These are phyloP conservation scores for Saururus chinensis DNA, from an alignment of 164 flowering plant genomes.

Conservation along the genomic window DNA sequence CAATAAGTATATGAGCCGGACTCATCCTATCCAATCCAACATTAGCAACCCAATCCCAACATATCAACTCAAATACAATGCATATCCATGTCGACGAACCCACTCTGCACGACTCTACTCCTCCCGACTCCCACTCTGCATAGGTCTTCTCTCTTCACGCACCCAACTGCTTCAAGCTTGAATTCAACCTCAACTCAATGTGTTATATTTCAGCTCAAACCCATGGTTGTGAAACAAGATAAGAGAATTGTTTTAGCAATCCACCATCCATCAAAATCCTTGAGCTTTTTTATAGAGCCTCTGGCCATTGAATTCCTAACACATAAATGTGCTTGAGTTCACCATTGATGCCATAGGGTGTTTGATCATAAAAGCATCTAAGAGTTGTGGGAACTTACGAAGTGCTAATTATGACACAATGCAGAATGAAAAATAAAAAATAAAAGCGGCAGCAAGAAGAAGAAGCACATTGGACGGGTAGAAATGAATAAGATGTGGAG, in stretches of 20 bases:
- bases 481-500: background rate
- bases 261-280: conserved; percentile 86
- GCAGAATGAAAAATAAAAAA: background rate
- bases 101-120: no score
- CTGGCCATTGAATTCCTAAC: conserved; percentile 58
- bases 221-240: conserved; percentile 50
- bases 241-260: conserved; percentile 74
- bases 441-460: conserved; percentile 1
- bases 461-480: conserved; percentile 1
- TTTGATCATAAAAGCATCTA: conserved; percentile 17
- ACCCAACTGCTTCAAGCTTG: conserved; percentile 90
- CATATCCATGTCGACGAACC: no score
- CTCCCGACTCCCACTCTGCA: no score
- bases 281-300: conserved; percentile 47
- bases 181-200: conserved; percentile 85
- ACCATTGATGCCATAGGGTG: conserved; percentile 49
- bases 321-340: conserved; percentile 74
- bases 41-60: no score
- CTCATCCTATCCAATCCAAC: no score
- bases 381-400: background rate
- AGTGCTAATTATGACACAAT: background rate
- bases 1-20: no score
- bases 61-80: no score
- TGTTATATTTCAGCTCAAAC: conserved; percentile 44
- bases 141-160: no score